Percentiles rank a stretch among this genome's conserved stretches.
These are phyloP conservation scores for Eruca vesicaria DNA, from an alignment of 441 rosid genomes.

Conservation along the genomic window DNA sequence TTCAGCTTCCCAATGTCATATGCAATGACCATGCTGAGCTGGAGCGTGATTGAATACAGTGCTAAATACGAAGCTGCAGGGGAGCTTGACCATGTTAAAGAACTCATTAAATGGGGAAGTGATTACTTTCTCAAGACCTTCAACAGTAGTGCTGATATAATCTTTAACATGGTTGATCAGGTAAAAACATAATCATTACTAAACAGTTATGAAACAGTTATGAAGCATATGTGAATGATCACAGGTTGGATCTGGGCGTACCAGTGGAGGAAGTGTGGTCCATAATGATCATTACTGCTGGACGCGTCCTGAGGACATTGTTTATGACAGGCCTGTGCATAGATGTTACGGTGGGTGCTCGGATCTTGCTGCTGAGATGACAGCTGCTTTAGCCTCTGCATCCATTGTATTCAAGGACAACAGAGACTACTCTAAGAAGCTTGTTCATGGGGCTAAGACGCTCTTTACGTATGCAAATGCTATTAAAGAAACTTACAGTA, in stretches of 20 bases:
- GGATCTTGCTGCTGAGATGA: constrained; percentile 93
- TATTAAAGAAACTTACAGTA: constrained; percentile 52
- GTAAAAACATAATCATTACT: constrained; percentile 25
- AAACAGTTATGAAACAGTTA: not conserved
- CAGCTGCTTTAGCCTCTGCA: constrained; percentile 91
- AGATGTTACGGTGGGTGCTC: constrained; percentile 56
- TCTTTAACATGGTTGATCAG: constrained; percentile 49
- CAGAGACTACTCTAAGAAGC: constrained; percentile 73
- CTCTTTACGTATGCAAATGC: constrained; percentile 47
- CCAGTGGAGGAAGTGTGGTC: constrained; percentile 51
- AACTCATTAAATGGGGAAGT: constrained; percentile 72
- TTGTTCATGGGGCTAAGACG: constrained; percentile 74
- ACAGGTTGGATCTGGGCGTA: constrained; percentile 78
- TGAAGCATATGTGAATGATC: no score
- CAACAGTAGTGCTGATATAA: constrained; percentile 63
- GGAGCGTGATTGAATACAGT: constrained; percentile 97
- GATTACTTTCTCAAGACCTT: constrained; percentile 81
- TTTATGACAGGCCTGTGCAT: constrained; percentile 49
- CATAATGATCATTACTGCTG: constrained; percentile 86
- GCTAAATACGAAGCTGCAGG: constrained; percentile 85
- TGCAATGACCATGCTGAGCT: constrained; percentile 91
- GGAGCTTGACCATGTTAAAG: constrained; percentile 79
- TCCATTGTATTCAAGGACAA: constrained; percentile 93
- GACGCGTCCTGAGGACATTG: constrained; percentile 98
- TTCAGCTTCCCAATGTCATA: constrained; percentile 79